Evolutionary conservation across 352 stramenopile genomes (phyloP).

Genomic region (Phytophthora hibernalis): DNA sequence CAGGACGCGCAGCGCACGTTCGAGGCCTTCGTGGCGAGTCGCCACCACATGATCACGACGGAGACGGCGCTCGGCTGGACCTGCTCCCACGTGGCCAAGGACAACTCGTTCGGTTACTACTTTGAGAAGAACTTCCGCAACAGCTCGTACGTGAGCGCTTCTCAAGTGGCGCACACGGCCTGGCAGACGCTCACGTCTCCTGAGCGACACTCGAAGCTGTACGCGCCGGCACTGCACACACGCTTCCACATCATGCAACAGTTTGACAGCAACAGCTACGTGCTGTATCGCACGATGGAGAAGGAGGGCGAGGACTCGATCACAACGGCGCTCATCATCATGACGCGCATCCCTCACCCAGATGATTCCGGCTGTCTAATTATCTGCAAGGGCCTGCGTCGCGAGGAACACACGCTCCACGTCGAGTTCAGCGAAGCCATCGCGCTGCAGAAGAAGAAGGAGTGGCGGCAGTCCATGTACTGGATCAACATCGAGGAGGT

Average conservation of each 20-base stretch:
- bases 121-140: constrained; percentile 56
- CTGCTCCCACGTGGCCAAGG: constrained; percentile 55
- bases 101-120: constrained; percentile 61
- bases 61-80: constrained; percentile 61
- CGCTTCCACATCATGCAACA: constrained; percentile 67
- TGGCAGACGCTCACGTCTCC: constrained; percentile 59
- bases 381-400: constrained; percentile 62
- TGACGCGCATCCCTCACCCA: constrained; percentile 55
- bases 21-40: constrained; percentile 47
- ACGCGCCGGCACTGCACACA: constrained; percentile 57
- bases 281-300: constrained; percentile 65
- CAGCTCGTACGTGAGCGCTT: constrained; percentile 26
- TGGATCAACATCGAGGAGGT: constrained; percentile 59
- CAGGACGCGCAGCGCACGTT: constrained; percentile 52
- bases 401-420: constrained; percentile 55
- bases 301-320: constrained; percentile 67
- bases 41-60: constrained; percentile 54
- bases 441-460: constrained; percentile 58
- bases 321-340: constrained; percentile 63
- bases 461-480: constrained; percentile 67
- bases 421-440: constrained; percentile 55
- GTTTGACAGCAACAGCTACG: constrained; percentile 61
- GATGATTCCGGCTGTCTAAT: constrained; percentile 49
- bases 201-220: constrained; percentile 55
- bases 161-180: constrained; percentile 41